A percentile compares a stretch with the other conserved stretches of the same genome.
Evolutionary conservation across 176 grass and related monocot genomes (phyloP).

Genomic region (Thalia dealbata): DNA sequence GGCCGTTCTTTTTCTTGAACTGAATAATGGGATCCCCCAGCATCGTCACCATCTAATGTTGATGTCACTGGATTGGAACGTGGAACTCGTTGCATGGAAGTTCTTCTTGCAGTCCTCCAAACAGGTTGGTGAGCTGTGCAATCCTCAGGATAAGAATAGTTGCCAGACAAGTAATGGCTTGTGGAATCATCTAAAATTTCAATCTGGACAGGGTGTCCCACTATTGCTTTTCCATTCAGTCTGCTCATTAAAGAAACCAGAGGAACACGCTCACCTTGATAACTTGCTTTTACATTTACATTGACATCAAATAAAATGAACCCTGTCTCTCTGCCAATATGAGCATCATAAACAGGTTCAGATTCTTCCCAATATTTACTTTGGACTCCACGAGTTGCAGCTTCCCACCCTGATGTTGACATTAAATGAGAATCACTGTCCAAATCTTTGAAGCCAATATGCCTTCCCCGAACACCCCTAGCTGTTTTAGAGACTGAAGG

Average conservation of each 20-base stretch:
- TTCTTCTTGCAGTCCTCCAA: constrained; percentile 83
- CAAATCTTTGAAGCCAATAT: constrained; percentile 33
- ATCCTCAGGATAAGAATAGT: constrained; percentile 36
- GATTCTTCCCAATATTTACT: constrained; percentile 37
- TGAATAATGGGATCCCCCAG: constrained; percentile 26
- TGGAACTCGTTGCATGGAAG: constrained; percentile 81
- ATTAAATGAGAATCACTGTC: constrained; percentile 44
- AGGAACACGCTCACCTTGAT: constrained; percentile 92
- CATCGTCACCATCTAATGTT: constrained; percentile 40
- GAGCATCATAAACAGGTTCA: constrained; percentile 30
- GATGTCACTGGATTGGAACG: constrained; percentile 45
- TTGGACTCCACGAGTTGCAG: constrained; percentile 16
- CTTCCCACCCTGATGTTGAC: constrained; percentile 25
- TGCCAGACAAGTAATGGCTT: constrained; percentile 35
- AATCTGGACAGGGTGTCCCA: constrained; percentile 91
- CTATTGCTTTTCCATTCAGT: constrained; percentile 89
- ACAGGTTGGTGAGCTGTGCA: constrained; percentile 45
- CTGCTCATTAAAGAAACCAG: constrained; percentile 95
- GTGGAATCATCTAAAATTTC: constrained; percentile 80
- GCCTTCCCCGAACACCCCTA: constrained; percentile 40
- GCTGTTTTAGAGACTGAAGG: constrained; percentile 36
- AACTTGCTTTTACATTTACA: constrained; percentile 79
- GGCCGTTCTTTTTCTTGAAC: constrained; percentile 39
- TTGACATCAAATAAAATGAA: constrained; percentile 66
- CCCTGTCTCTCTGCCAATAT: constrained; percentile 25